Evolutionary conservation across 1,284 basidiomycete genomes (phyloP), one percentile per base, ranked within the genome.

Genomic region (Irpex lacteus): DNA sequence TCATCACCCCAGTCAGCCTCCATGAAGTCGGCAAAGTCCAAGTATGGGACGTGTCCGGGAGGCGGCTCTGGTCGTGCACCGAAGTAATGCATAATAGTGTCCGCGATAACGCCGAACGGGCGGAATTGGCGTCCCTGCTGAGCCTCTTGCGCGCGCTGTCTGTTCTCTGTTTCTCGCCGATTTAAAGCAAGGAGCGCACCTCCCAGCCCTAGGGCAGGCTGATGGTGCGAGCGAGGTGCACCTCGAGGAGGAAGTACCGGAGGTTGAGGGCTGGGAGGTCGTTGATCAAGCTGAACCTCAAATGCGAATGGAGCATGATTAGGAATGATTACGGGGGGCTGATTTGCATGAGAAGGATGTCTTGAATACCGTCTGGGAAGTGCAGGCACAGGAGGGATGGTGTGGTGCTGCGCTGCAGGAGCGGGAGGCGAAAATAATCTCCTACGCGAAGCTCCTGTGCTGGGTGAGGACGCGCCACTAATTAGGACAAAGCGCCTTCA

Each of bases 191-290:
- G 76, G 2, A 91, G 69, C 1, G 86, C 89, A n/a, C 90, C 90
- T 18, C 90, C 90, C 34, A 91, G 75, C 32, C 86, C 86, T 78
- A 91, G 83, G 3, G 76, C 66, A 26, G 87, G 87, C 9, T 79
- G 74, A 66, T 86, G 86, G 62, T 85, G 85, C 7, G 85, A 85
- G 8, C 78, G 78, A 7, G 81, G 76, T 3, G 82, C 82, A 18
- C 80, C 76, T 15, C 64, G 62, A 1, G 66, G 59, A 1, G 69
- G 61, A 36, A 66, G 61, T 15, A 66, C 65, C 18, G 65, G 67
- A 4, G 70, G 65, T 1, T 76, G 68, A 4, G 72, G 66, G n/a
- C 70, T 71, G 8, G 70, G 65, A 32, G 67, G 66, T n/a, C 66
- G 61, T 8, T 67, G 66, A 32, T 67, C 64, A 19, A 78, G 64